These are phyloP conservation scores for Cladosporium velox DNA, from an alignment of 2,329 filamentous ascomycete genomes.

Conservation along the genomic window DNA sequence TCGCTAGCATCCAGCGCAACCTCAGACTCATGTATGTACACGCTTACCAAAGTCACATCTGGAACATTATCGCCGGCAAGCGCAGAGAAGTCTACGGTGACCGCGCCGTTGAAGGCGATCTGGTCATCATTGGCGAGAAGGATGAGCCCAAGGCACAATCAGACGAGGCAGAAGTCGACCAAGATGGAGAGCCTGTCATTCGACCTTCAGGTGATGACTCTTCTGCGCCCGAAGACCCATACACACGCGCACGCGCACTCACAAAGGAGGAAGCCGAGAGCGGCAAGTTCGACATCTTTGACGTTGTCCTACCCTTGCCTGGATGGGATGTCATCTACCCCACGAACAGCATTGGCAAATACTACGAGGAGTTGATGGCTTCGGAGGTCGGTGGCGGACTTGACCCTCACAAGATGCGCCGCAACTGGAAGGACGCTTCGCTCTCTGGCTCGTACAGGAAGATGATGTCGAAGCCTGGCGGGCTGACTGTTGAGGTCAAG, in stretches of 20 bases:
- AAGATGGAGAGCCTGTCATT: conserved; percentile 67
- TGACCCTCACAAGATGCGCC: conserved; percentile 83
- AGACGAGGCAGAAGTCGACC: conserved; percentile 49
- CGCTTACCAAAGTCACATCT: conserved; percentile 91
- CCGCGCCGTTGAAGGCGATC: conserved; percentile 78
- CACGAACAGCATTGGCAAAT: conserved; percentile 76
- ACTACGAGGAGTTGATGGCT: conserved; percentile 84
- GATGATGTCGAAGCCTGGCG: conserved; percentile 69
- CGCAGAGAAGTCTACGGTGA: conserved; percentile 76
- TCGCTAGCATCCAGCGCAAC: conserved; percentile 77
- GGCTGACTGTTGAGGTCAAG: conserved; percentile 68
- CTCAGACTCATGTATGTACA: conserved; percentile 94
- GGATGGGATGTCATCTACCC: conserved; percentile 91
- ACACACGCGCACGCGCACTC: conserved; percentile 70
- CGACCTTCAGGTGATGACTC: conserved; percentile 60
- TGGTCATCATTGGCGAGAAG: conserved; percentile 69
- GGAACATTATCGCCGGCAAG: conserved; percentile 82
- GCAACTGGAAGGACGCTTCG: conserved; percentile 82
- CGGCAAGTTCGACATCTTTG: conserved; percentile 77
- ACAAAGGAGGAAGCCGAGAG: conserved; percentile 75
- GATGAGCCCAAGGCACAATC: conserved; percentile 43
- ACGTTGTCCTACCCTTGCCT: conserved; percentile 88
- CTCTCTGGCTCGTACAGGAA: conserved; percentile 88
- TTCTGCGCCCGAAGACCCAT: conserved; percentile 56
- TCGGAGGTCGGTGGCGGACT: conserved; percentile 74